Conservation (phyloP, 176 grass and related monocot genomes). For the Urochloa ruziziensis region DNA sequence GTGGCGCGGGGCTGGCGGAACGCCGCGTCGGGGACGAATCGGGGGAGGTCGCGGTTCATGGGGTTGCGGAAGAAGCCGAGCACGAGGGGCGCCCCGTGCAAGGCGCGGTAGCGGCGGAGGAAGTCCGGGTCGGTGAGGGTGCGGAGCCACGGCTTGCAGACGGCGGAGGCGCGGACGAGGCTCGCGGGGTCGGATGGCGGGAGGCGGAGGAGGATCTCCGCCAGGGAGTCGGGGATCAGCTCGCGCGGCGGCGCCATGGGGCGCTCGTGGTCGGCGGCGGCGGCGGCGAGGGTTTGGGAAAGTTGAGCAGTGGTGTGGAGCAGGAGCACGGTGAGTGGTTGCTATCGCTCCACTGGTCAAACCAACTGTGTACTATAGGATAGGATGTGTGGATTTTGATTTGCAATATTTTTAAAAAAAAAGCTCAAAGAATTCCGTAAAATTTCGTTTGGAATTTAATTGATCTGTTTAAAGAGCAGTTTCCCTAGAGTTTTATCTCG, state of each 20-base stretch:
- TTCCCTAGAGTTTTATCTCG: too few relatives aligned
- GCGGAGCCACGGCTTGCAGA: not conserved
- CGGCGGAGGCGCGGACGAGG: not conserved
- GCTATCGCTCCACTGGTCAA: too few relatives aligned
- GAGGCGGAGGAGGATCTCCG: not conserved
- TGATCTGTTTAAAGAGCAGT: too few relatives aligned
- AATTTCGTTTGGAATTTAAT: too few relatives aligned
- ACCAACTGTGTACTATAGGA: too few relatives aligned
- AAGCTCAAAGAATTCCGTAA: too few relatives aligned
- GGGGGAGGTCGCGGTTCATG: accelerated
- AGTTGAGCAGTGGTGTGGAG: too few relatives aligned
- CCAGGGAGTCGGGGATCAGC: not conserved
- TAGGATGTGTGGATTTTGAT: too few relatives aligned
- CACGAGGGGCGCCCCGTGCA: not conserved
- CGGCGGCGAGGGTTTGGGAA: too few relatives aligned
- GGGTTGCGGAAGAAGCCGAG: not conserved
- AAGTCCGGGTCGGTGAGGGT: not conserved
- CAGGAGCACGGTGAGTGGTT: too few relatives aligned
- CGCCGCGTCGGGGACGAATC: not conserved
- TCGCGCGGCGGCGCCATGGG: not conserved
- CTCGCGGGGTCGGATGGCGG: not conserved
- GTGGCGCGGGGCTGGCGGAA: not conserved
- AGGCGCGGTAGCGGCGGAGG: not conserved
- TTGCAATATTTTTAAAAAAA: too few relatives aligned
- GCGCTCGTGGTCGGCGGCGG: too few relatives aligned